Conservation (phyloP, 192 early-diverging fungal genomes). For the Obelidium mucronatum region DNA sequence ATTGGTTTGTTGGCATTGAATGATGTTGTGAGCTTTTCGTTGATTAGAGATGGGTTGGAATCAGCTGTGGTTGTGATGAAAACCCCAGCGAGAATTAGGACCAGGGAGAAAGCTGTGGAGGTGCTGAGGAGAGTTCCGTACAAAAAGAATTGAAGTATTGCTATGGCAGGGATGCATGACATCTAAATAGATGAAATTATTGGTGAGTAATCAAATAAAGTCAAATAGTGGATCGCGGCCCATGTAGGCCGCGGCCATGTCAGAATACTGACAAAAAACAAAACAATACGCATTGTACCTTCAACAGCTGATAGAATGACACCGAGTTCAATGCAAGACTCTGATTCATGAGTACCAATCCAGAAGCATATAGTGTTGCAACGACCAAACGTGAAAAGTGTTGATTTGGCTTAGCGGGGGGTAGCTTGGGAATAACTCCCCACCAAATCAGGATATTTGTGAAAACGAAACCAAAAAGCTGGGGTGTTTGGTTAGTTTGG, state of each 20-base stretch:
- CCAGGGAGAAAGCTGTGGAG: neutral
- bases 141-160: conserved; percentile 17
- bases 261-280: too few relatives aligned
- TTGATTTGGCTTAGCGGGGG: conserved; percentile 4
- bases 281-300: neutral
- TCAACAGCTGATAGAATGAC: conserved; percentile 19
- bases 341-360: conserved; percentile 27
- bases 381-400: neutral
- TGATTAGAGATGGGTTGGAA: neutral
- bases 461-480: conserved; percentile 23
- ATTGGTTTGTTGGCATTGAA: neutral
- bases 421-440: conserved; percentile 13
- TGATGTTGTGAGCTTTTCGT: neutral
- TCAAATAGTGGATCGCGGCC: neutral
- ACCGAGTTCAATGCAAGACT: conserved; percentile 13
- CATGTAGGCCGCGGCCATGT: too few relatives aligned
- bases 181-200: conserved; percentile 3
- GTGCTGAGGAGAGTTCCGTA: neutral
- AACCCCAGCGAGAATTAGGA: conserved; percentile 12
- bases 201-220: neutral
- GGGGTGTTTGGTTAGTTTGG: neutral
- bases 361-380: conserved; percentile 1
- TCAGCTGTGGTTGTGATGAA: conserved; percentile 2
- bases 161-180: conserved; percentile 24
- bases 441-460: conserved; percentile 7